Evolutionary conservation across 2,329 filamentous ascomycete species (phyloP).

Genomic region (Pseudogymnoascus sp.): DNA sequence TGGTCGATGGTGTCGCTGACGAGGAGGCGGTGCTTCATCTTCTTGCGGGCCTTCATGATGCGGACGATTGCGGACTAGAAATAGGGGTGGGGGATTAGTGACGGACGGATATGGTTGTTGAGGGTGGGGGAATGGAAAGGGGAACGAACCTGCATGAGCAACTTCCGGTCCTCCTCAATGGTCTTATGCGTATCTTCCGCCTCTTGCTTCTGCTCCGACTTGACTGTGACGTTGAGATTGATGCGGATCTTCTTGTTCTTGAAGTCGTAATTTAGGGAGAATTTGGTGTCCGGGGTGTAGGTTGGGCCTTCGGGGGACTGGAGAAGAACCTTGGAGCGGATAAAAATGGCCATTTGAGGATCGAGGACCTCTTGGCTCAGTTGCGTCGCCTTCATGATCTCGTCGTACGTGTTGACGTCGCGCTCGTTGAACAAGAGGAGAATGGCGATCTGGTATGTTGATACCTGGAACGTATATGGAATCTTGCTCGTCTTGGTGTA

Average conservation of each 20-base stretch:
- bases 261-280: slow-evolving; percentile 86
- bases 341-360: slow-evolving; percentile 72
- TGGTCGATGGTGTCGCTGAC: slow-evolving; percentile 94
- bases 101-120: background rate
- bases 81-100: slow-evolving; percentile 23
- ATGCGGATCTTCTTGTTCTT: slow-evolving; percentile 98
- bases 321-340: slow-evolving; percentile 85
- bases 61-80: slow-evolving; percentile 89
- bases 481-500: slow-evolving; percentile 86
- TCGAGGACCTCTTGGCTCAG: slow-evolving; percentile 77
- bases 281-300: slow-evolving; percentile 67
- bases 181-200: slow-evolving; percentile 98
- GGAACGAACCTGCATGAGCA: slow-evolving; percentile 81
- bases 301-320: slow-evolving; percentile 66
- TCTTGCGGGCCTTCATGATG: slow-evolving; percentile 99
- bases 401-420: slow-evolving; percentile 76
- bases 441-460: slow-evolving; percentile 96
- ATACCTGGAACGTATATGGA: slow-evolving; percentile 94
- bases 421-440: slow-evolving; percentile 89
- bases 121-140: background rate
- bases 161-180: slow-evolving; percentile 94
- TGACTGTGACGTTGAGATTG: slow-evolving; percentile 90
- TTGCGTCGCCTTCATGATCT: slow-evolving; percentile 74
- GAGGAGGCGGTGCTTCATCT: slow-evolving; percentile 93
- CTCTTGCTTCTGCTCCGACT: slow-evolving; percentile 93